Base-by-base conservation (phyloP, 345 rosid genomes). In the Salix caprea region DNA sequence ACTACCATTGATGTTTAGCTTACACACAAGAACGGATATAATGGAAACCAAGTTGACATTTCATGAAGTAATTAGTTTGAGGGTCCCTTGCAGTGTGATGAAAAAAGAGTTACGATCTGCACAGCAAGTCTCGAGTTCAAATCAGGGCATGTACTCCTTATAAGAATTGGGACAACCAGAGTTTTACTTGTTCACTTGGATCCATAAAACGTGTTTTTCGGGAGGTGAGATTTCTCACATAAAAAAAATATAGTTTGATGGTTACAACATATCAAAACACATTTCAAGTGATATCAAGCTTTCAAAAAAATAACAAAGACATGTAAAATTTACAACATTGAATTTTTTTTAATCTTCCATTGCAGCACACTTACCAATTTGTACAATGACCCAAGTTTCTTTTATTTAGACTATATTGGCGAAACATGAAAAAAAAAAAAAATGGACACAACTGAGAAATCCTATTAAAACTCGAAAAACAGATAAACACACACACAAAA, bases 61-160 rank as follows among this genome's bases (percentile, higher is more conserved):
- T n/a, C 62, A 56, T 56, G 62, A 56, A n/a, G 62, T 56, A 2
- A n/a, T 56, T 56, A 56, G 28, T 24, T n/a, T 9, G 1, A 58
- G 28, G 28, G 62, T 58, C 37, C 1, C 37, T 5, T 0, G 7
- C 0, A 5, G 6, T 1, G 37, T 5, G 0, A 34, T 4, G 36
- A 4, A 0, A 32, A 32, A 32, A 0, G 0, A 32, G 0, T 32
- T 32, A 5, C 0, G 5, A 32, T 32, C 0, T 32, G 5, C 0
- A 32, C 0, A 32, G 6, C 0, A 34, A 0, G 7, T 34, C 1
- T 34, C 6, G 37, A 1, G 37, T 34, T 34, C 1, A 0, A 34
- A 0, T 34, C 5, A 34, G 6, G 36, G 5, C 6, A 4, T 34
- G 36, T 3, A 32, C 5, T 30, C 0, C 0, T 34, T 34, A 1